phyloP scores from a whole-genome alignment of 345 rosid species.

The Gossypium rotundifolium region DNA sequence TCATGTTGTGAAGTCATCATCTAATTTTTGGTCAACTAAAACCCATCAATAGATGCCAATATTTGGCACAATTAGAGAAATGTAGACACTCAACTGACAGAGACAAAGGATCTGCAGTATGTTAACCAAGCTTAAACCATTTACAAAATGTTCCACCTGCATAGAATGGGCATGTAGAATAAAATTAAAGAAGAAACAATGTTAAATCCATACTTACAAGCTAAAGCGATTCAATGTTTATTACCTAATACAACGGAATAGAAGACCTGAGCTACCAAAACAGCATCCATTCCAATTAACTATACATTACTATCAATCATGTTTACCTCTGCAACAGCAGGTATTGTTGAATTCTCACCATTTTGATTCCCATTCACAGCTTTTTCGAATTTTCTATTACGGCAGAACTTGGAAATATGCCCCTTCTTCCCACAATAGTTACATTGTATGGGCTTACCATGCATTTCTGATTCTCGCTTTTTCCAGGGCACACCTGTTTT shows the following conservation, averaged over 20 bases:
- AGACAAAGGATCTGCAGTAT: neutral
- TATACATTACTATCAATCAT: conserved; percentile 13
- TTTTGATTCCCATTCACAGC: conserved; percentile 22
- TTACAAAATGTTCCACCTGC: neutral
- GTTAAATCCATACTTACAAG: neutral
- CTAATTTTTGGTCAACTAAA: neutral
- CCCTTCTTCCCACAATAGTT: conserved; percentile 60
- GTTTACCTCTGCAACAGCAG: conserved; percentile 16
- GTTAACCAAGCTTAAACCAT: neutral
- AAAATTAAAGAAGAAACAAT: neutral
- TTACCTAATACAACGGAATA: neutral
- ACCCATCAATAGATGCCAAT: neutral
- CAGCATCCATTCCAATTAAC: conserved; percentile 1
- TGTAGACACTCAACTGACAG: neutral
- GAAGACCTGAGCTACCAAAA: neutral
- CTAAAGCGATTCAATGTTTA: neutral
- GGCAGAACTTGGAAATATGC: conserved; percentile 50
- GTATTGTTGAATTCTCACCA: conserved; percentile 6
- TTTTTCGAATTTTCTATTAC: conserved; percentile 29
- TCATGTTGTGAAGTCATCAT: no score
- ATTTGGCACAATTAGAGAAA: neutral
- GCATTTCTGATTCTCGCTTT: conserved; percentile 33
- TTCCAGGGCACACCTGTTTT: conserved; percentile 30
- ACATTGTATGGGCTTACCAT: conserved; percentile 30
- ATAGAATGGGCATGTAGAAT: neutral